Percentiles rank a stretch among this genome's conserved stretches.
Conservation (phyloP, 1,284 basidiomycete genomes). For the Malassezia slooffiae region DNA sequence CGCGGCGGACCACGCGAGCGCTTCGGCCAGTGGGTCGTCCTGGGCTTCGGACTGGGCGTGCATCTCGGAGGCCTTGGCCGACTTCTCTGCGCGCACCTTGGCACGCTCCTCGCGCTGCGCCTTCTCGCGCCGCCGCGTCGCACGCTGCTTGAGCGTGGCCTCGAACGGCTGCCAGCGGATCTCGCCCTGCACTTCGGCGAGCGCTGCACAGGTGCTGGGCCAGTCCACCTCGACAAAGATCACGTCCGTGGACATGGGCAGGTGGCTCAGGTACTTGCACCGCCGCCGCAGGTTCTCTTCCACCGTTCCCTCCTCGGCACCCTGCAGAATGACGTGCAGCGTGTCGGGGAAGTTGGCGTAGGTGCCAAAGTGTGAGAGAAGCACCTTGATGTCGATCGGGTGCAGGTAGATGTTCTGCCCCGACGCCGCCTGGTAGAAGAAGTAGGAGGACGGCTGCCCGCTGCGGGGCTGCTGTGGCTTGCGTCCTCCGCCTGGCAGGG, state of each 20-base stretch:
- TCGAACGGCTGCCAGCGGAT: constrained; percentile 31
- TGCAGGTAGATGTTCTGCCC: constrained; percentile 86
- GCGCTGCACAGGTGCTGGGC: constrained; percentile 21
- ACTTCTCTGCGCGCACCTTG: constrained; percentile 29
- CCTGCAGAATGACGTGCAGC: constrained; percentile 68
- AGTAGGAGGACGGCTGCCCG: constrained; percentile 53
- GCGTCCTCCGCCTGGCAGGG: no score
- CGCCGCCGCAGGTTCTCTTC: constrained; percentile 84
- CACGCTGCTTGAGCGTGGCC: constrained; percentile 29
- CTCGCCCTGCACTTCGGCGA: constrained; percentile 17
- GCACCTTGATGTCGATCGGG: constrained; percentile 86
- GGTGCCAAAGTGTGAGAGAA: constrained; percentile 69
- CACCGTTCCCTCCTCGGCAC: constrained; percentile 58
- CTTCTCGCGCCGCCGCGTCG: constrained; percentile 28
- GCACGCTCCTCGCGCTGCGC: constrained; percentile 35
- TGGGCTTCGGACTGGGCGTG: constrained; percentile 17
- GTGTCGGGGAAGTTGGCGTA: constrained; percentile 75
- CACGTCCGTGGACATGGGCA: constrained; percentile 83
- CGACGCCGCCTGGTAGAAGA: constrained; percentile 88
- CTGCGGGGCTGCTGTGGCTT: no score
- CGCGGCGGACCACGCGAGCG: constrained; percentile 14
- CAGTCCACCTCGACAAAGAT: constrained; percentile 81
- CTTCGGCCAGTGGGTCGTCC: constrained; percentile 13
- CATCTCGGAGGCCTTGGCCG: constrained; percentile 21
- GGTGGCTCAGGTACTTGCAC: constrained; percentile 86